These are phyloP conservation scores for Apiospora rasikravindrae DNA, from an alignment of 2,329 filamentous ascomycete genomes.

Conservation along the genomic window DNA sequence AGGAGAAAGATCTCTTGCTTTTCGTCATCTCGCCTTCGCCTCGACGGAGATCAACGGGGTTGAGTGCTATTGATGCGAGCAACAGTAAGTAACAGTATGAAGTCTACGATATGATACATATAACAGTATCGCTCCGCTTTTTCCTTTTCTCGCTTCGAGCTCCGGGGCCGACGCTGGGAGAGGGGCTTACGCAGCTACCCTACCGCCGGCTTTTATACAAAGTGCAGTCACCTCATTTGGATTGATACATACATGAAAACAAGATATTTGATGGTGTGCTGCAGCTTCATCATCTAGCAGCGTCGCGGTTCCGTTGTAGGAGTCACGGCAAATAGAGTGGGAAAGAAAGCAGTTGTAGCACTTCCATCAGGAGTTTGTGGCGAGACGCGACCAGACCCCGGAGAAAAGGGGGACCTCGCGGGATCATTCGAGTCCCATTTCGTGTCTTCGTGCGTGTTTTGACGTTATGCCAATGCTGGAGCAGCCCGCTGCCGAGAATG, in stretches of 20 bases:
- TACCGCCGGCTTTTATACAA: background rate
- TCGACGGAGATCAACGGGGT: background rate
- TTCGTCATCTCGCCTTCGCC: background rate
- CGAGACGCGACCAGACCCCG: background rate
- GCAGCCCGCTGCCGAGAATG: background rate
- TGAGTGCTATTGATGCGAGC: background rate
- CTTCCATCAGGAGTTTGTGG: background rate
- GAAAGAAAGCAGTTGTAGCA: background rate
- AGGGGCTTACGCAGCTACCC: background rate
- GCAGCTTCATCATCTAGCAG: background rate
- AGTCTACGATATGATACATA: background rate
- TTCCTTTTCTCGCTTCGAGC: background rate
- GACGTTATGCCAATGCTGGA: conserved; percentile 7
- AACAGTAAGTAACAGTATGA: background rate
- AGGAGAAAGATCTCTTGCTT: background rate
- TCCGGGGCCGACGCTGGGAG: background rate
- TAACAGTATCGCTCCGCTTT: background rate
- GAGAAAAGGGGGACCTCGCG: background rate
- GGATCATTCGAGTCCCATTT: background rate
- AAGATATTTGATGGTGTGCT: background rate
- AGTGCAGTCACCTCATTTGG: background rate
- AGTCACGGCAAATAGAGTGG: background rate
- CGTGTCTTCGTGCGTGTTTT: conserved; percentile 1
- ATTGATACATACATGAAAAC: background rate
- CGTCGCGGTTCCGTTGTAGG: background rate